These are phyloP conservation scores for Arthrobotrys entomopaga DNA, from an alignment of 2,329 filamentous ascomycete species.

Conservation along the genomic window DNA sequence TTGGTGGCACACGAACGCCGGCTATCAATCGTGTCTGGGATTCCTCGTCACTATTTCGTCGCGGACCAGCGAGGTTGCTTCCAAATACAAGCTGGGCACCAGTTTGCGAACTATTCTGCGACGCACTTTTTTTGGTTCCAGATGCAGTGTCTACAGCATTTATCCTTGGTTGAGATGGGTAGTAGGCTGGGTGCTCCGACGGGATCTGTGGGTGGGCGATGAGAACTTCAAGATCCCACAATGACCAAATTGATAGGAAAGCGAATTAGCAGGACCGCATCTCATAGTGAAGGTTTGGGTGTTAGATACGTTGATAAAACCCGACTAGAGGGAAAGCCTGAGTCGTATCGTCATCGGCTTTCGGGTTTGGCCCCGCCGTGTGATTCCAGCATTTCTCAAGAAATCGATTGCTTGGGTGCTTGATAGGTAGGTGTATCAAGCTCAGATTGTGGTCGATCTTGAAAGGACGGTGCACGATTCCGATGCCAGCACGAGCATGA, in stretches of 20 bases:
- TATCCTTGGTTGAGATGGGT: slow-evolving; percentile 8
- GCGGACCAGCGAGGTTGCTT: slow-evolving; percentile 77
- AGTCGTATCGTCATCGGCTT: background rate
- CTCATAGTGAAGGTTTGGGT: background rate
- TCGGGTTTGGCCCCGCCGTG: too few relatives aligned
- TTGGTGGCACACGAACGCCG: slow-evolving; percentile 82
- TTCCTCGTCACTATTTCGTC: slow-evolving; percentile 71
- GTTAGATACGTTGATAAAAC: slow-evolving; percentile 56
- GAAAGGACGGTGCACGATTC: background rate
- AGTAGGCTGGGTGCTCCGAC: slow-evolving; percentile 56
- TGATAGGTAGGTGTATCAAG: too few relatives aligned
- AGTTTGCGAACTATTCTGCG: slow-evolving; percentile 3
- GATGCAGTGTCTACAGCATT: slow-evolving; percentile 1
- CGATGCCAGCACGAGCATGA: background rate
- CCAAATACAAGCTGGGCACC: slow-evolving; percentile 79
- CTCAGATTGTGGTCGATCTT: background rate
- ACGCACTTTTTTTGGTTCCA: background rate
- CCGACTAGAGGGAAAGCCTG: slow-evolving; percentile 56
- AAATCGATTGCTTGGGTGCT: too few relatives aligned
- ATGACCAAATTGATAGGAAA: background rate
- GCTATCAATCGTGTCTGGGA: slow-evolving; percentile 74
- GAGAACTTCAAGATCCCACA: slow-evolving; percentile 44
- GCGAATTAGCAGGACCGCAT: slow-evolving; percentile 1
- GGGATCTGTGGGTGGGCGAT: slow-evolving; percentile 54
- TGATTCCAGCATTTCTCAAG: too few relatives aligned